Evolutionary conservation across 2,329 filamentous ascomycete species (phyloP).

Genomic region (Bipolaris victoriae): DNA sequence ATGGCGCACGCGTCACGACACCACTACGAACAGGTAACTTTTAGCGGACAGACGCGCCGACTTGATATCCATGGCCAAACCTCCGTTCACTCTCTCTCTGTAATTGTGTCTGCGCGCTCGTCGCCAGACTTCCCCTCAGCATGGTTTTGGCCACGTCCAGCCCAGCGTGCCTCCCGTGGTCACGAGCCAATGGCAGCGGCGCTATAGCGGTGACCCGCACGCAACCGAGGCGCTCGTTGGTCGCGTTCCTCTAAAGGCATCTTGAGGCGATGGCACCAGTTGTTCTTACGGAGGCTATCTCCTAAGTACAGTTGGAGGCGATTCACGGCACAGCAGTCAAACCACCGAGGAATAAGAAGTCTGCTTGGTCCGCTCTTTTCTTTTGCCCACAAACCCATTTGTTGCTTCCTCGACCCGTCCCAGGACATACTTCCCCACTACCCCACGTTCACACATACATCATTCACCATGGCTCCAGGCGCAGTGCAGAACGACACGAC

Average conservation of each 20-base stretch:
- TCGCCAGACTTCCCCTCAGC: background rate
- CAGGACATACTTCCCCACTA: conserved; percentile 19
- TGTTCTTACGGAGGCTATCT: conserved; percentile 18
- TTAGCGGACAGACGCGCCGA: conserved; percentile 20
- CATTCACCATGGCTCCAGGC: conserved; percentile 44
- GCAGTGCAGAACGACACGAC: conserved; percentile 37
- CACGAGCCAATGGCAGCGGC: conserved; percentile 28
- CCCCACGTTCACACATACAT: conserved; percentile 24
- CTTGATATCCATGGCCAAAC: background rate
- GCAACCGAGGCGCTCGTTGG: conserved; percentile 28
- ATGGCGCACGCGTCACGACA: conserved; percentile 23
- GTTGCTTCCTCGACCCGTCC: background rate
- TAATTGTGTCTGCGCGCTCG: background rate
- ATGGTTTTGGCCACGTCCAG: conserved; percentile 1
- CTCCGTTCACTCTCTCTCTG: background rate
- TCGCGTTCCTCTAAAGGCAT: conserved; percentile 26
- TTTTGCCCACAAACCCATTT: conserved; percentile 9
- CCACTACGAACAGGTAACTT: conserved; percentile 24
- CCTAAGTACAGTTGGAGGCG: conserved; percentile 36
- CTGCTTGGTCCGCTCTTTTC: conserved; percentile 8
- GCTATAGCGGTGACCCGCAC: conserved; percentile 30
- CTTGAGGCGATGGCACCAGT: conserved; percentile 21
- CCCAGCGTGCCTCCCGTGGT: conserved; percentile 7
- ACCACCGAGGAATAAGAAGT: conserved; percentile 28
- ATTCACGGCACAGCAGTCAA: conserved; percentile 30